Evolutionary conservation across 306 rosid genomes (phyloP), one percentile per base, ranked within the genome.

Genomic region (Pyrus pyrifolia): DNA sequence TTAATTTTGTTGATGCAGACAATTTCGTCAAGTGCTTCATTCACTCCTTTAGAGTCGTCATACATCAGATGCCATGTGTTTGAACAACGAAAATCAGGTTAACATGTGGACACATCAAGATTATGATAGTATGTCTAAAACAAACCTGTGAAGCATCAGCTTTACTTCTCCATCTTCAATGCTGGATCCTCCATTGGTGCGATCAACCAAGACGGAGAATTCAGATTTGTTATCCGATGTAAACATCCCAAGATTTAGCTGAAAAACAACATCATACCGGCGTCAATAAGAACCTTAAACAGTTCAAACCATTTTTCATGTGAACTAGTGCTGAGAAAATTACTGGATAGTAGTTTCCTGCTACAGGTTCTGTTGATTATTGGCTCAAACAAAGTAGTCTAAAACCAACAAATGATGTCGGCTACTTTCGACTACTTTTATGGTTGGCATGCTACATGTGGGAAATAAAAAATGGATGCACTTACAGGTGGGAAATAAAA

Each of bases 291-390:
- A 33, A 17, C 7, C 19, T 18, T 51, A 51, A 51, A 78, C 58
- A 21, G 25, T 19, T 55, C 61, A 55, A 55, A 55, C 61, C 61
- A 55, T 55, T 55, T 55, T 55, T 55, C 40, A 31, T 31, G 22
- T 67, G 64, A 12, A 68, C 15, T 52, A 58, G 18, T 23, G 15
- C 11, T n/a, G 46, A 74, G 71, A 73, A 52, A 25, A 38, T 89
- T 91, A 93, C 96, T 25, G 95, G 98, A 63, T 93, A 93, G 62
- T 89, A 91, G 85, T 93, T 93, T 86, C 96, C 98, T 71, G 96
- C 96, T 31, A 85, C 84, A 45, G 96, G 98, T 80, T 93, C 90
- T n/a, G n/a, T n/a, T n/a, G n/a, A n/a, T n/a, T n/a, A n/a, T n/a
- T n/a, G n/a, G n/a, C n/a, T n/a, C n/a, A n/a, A n/a, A n/a, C n/a